phyloP scores from a whole-genome alignment of 164 flowering plant species.

The Vitis amurensis region DNA sequence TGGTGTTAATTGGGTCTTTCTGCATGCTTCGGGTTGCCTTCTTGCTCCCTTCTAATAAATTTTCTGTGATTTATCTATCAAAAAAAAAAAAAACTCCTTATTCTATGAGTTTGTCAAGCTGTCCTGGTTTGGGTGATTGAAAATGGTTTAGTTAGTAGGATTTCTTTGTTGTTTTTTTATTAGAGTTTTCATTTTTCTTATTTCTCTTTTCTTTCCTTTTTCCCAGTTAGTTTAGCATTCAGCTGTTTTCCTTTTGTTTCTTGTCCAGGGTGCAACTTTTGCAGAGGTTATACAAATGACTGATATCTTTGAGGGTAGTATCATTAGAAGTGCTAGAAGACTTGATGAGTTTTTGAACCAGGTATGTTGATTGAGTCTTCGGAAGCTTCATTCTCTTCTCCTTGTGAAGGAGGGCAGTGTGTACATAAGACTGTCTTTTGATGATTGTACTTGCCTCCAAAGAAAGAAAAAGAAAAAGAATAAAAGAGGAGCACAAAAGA shows the following conservation, averaged over 20 bases:
- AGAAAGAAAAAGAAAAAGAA: no score
- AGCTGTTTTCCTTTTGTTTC: neutral
- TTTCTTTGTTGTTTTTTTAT: slow-evolving; percentile 2
- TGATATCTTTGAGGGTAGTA: slow-evolving; percentile 95
- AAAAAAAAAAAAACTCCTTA: no score
- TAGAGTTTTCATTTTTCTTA: neutral
- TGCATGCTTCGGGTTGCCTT: no score
- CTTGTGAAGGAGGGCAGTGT: neutral
- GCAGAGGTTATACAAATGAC: slow-evolving; percentile 95
- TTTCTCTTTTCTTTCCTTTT: neutral
- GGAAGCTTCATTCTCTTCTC: neutral
- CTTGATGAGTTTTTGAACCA: slow-evolving; percentile 95
- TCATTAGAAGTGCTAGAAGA: slow-evolving; percentile 83
- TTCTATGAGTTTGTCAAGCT: no score
- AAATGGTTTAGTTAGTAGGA: neutral
- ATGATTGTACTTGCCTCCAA: no score
- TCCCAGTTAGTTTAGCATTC: neutral
- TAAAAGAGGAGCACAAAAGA: no score
- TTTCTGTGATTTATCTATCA: no score
- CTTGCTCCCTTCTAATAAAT: no score
- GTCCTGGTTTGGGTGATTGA: no score
- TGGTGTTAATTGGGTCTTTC: no score
- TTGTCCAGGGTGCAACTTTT: slow-evolving; percentile 76
- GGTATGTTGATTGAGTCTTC: slow-evolving; percentile 41
- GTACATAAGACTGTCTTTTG: no score